Conservation (phyloP, 805 yeast species). For the Brettanomyces bruxellensis region DNA sequence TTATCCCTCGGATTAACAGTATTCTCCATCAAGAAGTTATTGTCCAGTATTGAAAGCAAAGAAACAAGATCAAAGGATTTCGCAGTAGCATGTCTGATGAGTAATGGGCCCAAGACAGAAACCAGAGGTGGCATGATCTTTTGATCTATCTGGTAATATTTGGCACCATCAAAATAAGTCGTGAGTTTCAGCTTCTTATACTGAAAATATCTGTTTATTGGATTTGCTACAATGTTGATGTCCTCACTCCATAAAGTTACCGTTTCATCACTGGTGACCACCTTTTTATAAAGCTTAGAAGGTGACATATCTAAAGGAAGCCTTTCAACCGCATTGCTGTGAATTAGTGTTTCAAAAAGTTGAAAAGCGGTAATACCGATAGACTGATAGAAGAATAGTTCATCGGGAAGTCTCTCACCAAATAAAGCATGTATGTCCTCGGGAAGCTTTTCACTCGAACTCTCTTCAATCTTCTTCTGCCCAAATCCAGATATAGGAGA, state of each 20-base stretch:
- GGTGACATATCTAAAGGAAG: slow-evolving; percentile 57
- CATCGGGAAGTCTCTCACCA: slow-evolving; percentile 81
- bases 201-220: slow-evolving; percentile 79
- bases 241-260: slow-evolving; percentile 50
- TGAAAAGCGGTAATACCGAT: slow-evolving; percentile 63
- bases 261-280: slow-evolving; percentile 37
- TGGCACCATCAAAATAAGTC: slow-evolving; percentile 19
- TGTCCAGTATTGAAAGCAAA: slow-evolving; percentile 22
- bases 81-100: slow-evolving; percentile 23
- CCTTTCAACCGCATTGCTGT: slow-evolving; percentile 52
- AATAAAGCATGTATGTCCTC: slow-evolving; percentile 74
- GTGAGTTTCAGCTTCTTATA: slow-evolving; percentile 52
- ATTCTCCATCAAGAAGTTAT: slow-evolving; percentile 22
- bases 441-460: slow-evolving; percentile 39
- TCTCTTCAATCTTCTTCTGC: slow-evolving; percentile 8
- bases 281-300: slow-evolving; percentile 46
- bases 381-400: slow-evolving; percentile 71
- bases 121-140: slow-evolving; percentile 47
- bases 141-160: slow-evolving; percentile 34
- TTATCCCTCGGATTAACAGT: slow-evolving; percentile 6
- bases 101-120: slow-evolving; percentile 27
- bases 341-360: slow-evolving; percentile 56
- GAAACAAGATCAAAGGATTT: slow-evolving; percentile 25
- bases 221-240: slow-evolving; percentile 58
- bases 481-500: slow-evolving; percentile 9